Evolutionary conservation across 768 basidiomycete genomes (phyloP).

Genomic region (Lentinula edodes): DNA sequence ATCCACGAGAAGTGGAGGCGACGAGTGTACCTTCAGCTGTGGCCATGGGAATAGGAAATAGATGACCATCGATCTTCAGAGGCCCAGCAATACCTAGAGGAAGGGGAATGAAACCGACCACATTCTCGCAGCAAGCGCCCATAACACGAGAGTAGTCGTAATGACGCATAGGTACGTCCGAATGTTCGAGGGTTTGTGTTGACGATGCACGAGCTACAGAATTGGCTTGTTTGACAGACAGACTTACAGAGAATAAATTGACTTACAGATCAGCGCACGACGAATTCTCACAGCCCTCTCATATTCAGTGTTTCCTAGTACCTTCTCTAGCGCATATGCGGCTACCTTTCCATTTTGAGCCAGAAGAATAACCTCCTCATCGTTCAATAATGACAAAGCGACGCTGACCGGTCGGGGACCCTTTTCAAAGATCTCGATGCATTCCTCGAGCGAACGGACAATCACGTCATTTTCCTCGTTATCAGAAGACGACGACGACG

Average conservation of each 20-base stretch:
- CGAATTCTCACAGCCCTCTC: conserved; percentile 86
- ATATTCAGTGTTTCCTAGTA: conserved; percentile 55
- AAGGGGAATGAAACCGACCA: conserved; percentile 93
- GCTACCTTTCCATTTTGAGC: conserved; percentile 90
- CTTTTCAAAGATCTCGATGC: conserved; percentile 74
- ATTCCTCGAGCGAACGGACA: conserved; percentile 64
- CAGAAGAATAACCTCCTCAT: conserved; percentile 89
- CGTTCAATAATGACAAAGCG: conserved; percentile 60
- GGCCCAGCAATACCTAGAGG: conserved; percentile 97
- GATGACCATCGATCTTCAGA: conserved; percentile 79
- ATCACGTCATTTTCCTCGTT: conserved; percentile 5
- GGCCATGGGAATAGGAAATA: conserved; percentile 95
- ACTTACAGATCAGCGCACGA: conserved; percentile 86
- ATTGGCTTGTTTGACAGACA: not conserved
- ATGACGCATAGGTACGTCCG: conserved; percentile 72
- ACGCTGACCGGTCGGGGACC: conserved; percentile 57
- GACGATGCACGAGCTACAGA: conserved; percentile 71
- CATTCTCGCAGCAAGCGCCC: conserved; percentile 98
- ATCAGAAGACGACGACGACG: not conserved
- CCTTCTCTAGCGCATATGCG: conserved; percentile 93
- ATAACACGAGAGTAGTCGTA: conserved; percentile 95
- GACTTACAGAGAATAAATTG: not conserved
- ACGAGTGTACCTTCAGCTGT: conserved; percentile 99
- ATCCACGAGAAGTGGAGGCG: conserved; percentile 94
- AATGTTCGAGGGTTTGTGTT: conserved; percentile 80